Conservation (phyloP, 2,329 filamentous ascomycete genomes). For the Aciculosporium take region DNA sequence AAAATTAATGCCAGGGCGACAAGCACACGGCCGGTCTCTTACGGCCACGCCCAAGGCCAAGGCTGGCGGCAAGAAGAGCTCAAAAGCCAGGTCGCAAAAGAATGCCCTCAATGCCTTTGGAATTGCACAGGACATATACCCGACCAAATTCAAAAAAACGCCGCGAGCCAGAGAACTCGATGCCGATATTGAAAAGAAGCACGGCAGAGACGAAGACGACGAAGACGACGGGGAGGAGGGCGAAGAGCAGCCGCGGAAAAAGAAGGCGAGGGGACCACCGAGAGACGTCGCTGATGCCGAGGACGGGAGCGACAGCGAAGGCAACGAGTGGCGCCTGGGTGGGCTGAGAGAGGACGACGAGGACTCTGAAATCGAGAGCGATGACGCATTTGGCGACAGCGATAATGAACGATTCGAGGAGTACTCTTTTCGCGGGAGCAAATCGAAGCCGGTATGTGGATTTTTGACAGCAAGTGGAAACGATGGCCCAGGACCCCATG, state of each 20-base stretch:
- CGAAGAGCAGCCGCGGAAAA: constrained; percentile 28
- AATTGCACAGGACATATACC: constrained; percentile 39
- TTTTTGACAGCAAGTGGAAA: background rate
- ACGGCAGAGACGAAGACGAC: constrained; percentile 28
- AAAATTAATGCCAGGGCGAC: constrained; percentile 48
- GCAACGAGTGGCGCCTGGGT: constrained; percentile 73
- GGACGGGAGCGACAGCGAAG: constrained; percentile 70
- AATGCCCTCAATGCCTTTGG: constrained; percentile 44
- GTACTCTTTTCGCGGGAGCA: constrained; percentile 43
- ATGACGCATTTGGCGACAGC: constrained; percentile 76
- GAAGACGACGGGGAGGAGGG: constrained; percentile 32
- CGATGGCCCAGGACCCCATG: background rate
- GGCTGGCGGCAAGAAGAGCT: constrained; percentile 22
- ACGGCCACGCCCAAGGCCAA: constrained; percentile 24
- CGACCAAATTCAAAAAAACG: constrained; percentile 31
- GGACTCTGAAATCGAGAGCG: constrained; percentile 50
- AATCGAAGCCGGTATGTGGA: constrained; percentile 17
- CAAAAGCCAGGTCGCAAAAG: constrained; percentile 33
- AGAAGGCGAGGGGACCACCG: constrained; percentile 27
- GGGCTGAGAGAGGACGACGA: constrained; percentile 40
- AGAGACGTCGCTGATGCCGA: constrained; percentile 45
- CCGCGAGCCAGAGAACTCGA: constrained; percentile 39
- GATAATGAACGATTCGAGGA: constrained; percentile 76
- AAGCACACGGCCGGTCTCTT: constrained; percentile 42
- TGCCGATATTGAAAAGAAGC: constrained; percentile 30